Base-by-base conservation (phyloP, 352 stramenopile genomes). In the Thalassiosira mediterranea region DNA sequence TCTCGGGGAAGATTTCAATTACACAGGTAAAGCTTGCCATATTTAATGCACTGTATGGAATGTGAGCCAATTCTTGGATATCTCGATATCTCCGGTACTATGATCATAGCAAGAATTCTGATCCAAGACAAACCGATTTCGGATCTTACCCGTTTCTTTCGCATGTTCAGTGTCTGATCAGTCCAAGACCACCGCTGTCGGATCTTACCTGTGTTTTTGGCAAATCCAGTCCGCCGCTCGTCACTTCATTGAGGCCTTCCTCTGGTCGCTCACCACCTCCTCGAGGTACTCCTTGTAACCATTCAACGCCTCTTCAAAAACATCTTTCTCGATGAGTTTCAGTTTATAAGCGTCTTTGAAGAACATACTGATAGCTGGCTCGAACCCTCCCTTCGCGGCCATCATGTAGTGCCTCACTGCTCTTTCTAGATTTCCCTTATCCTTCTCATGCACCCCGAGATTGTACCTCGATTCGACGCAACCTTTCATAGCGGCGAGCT, bases 361-460 rank as follows among this genome's bases (percentile, higher is more conserved):
- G 7, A 13, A 7, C 34, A 42, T n/a, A n/a, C n/a, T 42, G 7
- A 13, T 13, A 13, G 34, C 34, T 13, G 34, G 7, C 13, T 53
- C 21, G 17, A 10, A 8, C 21, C 44, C 44, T 23, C 4, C 44
- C 5, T n/a, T 53, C 21, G 44, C 44, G 5, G 44, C 44, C 5
- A 53, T 53, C 44, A 53, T 53, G 8, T 10, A 53, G 21, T 53
- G 44, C 19, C 17, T 53, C 44, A 53, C 17, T 7, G 44, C 8
- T 28, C 44, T 8, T 10, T 28, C 21, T 5, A 28, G 5, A 28
- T 53, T 53, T 5, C 44, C 44, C 8, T 53, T n/a, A 26, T 28
- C 15, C 5, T 26, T 23, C 19, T 53, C 44, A 53, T 26, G 5
- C 17, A 5, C 8, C 21, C 8, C 44, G 8, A 53, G 44, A 8